Percentiles rank a stretch among this genome's conserved stretches.
Conservation (phyloP, 768 basidiomycete species). For the Lactarius hatsudake region DNA sequence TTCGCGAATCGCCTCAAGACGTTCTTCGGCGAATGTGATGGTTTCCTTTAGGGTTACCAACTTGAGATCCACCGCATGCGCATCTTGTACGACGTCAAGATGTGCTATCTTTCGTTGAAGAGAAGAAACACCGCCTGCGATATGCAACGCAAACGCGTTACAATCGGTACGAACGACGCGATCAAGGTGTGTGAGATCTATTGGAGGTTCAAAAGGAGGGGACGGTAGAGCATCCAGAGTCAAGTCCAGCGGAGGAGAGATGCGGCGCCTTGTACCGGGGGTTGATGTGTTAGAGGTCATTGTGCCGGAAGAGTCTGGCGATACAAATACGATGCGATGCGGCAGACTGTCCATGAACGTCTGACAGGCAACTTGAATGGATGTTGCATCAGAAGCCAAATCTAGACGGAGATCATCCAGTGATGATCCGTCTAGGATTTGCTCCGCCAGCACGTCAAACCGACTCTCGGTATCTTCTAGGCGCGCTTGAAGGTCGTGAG, state of each 20-base stretch:
- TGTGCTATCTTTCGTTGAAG: slow-evolving; percentile 24
- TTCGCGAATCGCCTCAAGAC: slow-evolving; percentile 41
- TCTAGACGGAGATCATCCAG: slow-evolving; percentile 36
- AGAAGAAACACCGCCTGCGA: slow-evolving; percentile 31
- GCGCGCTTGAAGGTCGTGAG: slow-evolving; percentile 52
- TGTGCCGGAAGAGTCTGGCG: slow-evolving; percentile 31
- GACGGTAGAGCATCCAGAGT: slow-evolving; percentile 38
- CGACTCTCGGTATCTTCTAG: slow-evolving; percentile 58
- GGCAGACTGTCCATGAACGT: slow-evolving; percentile 49
- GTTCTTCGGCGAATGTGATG: slow-evolving; percentile 28
- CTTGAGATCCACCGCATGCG: slow-evolving; percentile 21
- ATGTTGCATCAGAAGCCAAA: slow-evolving; percentile 36
- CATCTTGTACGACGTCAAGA: slow-evolving; percentile 17
- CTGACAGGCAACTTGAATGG: slow-evolving; percentile 45
- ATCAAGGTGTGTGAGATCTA: slow-evolving; percentile 61
- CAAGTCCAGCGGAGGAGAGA: slow-evolving; percentile 38
- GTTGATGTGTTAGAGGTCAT: slow-evolving; percentile 19
- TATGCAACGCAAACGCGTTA: slow-evolving; percentile 59
- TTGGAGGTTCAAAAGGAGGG: slow-evolving; percentile 43
- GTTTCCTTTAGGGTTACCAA: not conserved
- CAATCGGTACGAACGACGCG: slow-evolving; percentile 63
- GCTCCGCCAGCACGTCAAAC: slow-evolving; percentile 44
- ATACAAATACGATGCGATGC: slow-evolving; percentile 57
- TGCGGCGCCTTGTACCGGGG: slow-evolving; percentile 36
- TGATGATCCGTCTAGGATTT: slow-evolving; percentile 39